phyloP scores from a whole-genome alignment of 1,284 basidiomycete species.

The Melampsora larici-populina region DNA sequence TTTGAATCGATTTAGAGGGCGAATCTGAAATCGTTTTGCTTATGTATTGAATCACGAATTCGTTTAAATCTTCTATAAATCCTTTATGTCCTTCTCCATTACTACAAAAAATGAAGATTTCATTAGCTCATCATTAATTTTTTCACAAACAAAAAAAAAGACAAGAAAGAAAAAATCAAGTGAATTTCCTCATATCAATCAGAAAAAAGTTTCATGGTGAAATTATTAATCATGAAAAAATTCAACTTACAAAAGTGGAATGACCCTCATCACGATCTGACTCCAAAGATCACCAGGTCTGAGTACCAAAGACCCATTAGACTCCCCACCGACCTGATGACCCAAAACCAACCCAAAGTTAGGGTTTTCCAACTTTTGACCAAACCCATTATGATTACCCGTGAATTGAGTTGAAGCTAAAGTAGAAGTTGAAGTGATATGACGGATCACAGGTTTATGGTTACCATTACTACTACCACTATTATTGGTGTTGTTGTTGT shows the following conservation, averaged over 20 bases:
- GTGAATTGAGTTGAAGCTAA: slow-evolving; percentile 7
- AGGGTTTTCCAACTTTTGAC: slow-evolving; percentile 5
- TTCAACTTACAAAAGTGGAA: slow-evolving; percentile 35
- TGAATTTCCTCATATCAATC: too few species aligned
- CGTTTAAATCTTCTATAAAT: slow-evolving; percentile 41
- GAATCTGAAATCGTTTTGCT: slow-evolving; percentile 35
- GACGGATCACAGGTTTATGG: slow-evolving; percentile 29
- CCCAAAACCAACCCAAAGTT: background rate
- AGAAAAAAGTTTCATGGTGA: too few species aligned
- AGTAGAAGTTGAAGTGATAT: slow-evolving; percentile 25
- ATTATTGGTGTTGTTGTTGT: background rate
- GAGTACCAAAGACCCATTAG: slow-evolving; percentile 6
- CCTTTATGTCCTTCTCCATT: slow-evolving; percentile 43
- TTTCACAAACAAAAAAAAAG: background rate
- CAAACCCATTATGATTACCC: background rate
- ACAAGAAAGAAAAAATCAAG: background rate
- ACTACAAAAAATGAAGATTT: slow-evolving; percentile 2
- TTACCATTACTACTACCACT: too few species aligned
- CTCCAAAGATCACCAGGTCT: slow-evolving; percentile 41
- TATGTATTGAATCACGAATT: slow-evolving; percentile 35
- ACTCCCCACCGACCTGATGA: background rate
- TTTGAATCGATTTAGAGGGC: slow-evolving; percentile 33
- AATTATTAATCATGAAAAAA: too few species aligned
- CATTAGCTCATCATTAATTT: background rate
- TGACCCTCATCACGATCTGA: slow-evolving; percentile 32